phyloP scores from a whole-genome alignment of 2,329 filamentous ascomycete species.

The Ophiocordyceps camponoti-leonardi region DNA sequence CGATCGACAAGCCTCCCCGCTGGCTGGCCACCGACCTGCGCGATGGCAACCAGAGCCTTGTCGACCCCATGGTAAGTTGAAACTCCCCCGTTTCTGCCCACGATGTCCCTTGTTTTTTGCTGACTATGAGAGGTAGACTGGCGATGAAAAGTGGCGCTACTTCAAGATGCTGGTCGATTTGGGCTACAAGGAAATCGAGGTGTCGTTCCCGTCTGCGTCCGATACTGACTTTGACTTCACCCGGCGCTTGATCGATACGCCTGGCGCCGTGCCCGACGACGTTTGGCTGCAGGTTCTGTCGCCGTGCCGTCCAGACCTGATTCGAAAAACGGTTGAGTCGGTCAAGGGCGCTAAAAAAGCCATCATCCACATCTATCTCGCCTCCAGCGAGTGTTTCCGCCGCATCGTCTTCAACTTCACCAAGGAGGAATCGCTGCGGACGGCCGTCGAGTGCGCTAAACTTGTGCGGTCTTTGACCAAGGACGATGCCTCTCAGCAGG shows the following conservation, averaged over 20 bases:
- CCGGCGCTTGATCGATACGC: conserved; percentile 67
- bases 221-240: conserved; percentile 96
- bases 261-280: conserved; percentile 69
- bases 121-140: conserved; percentile 39
- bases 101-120: background rate
- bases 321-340: conserved; percentile 75
- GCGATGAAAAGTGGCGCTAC: conserved; percentile 86
- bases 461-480: conserved; percentile 84
- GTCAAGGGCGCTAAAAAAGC: conserved; percentile 82
- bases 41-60: conserved; percentile 87
- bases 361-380: conserved; percentile 88
- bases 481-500: conserved; percentile 40
- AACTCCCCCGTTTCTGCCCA: background rate
- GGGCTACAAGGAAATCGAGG: conserved; percentile 95
- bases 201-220: conserved; percentile 87
- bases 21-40: conserved; percentile 75
- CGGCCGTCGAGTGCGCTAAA: conserved; percentile 74
- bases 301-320: conserved; percentile 82
- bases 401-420: conserved; percentile 77
- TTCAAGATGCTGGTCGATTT: conserved; percentile 87
- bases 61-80: conserved; percentile 66
- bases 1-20: conserved; percentile 66
- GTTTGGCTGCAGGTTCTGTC: conserved; percentile 86
- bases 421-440: conserved; percentile 62
- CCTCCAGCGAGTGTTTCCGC: conserved; percentile 91